Conservation (phyloP, 225 moss, liverwort and hornwort species). For the Ulota crispa region DNA sequence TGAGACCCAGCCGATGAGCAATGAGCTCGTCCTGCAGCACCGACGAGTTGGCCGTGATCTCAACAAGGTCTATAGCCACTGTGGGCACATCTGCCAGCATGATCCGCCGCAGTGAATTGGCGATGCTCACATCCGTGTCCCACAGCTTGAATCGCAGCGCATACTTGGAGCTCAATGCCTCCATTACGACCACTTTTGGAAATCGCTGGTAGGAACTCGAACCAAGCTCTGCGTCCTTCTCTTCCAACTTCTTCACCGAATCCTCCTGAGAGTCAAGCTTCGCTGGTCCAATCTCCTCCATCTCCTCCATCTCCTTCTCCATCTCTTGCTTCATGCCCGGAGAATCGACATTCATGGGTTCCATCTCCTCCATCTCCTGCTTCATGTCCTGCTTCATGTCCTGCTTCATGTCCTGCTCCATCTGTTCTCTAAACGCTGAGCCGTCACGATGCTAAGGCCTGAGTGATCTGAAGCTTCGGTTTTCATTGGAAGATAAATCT, state of each 20-base stretch:
- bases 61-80: constrained; percentile 76
- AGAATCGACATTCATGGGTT: background rate
- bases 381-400: background rate
- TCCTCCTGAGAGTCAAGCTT: background rate
- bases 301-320: background rate
- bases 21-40: constrained; percentile 74
- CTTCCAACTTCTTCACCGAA: background rate
- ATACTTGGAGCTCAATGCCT: constrained; percentile 38
- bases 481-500: background rate
- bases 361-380: background rate
- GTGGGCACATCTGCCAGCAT: constrained; percentile 86
- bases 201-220: constrained; percentile 41
- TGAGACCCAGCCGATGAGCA: constrained; percentile 71
- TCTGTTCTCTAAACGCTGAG: background rate
- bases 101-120: constrained; percentile 60
- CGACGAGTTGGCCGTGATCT: constrained; percentile 65
- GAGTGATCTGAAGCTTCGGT: background rate
- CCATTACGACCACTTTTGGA: constrained; percentile 60
- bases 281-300: background rate
- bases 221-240: background rate
- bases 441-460: background rate
- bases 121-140: constrained; percentile 71
- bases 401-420: background rate
- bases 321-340: background rate
- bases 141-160: constrained; percentile 63